Evolutionary conservation across 352 stramenopile species (phyloP).

Genomic region (Thraustochytrium striatum): DNA sequence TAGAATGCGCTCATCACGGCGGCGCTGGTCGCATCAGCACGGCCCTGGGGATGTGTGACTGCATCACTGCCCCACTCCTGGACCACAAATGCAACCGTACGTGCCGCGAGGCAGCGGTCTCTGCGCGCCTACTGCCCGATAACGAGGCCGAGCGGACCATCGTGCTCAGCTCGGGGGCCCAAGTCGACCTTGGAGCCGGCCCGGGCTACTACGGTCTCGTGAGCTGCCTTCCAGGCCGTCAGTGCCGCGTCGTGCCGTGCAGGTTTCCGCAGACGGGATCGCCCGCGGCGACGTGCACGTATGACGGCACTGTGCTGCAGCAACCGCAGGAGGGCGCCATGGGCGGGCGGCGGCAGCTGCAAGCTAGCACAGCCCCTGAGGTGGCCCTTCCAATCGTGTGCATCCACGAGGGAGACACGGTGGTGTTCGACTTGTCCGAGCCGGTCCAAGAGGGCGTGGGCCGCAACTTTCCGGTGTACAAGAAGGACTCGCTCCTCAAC

Average conservation of each 20-base stretch:
- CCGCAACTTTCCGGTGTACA: constrained; percentile 78
- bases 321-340: not conserved
- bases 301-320: not conserved
- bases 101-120: not conserved
- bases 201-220: constrained; percentile 56
- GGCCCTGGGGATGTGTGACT: constrained; percentile 78
- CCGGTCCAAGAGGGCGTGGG: no score
- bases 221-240: constrained; percentile 55
- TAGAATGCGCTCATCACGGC: constrained; percentile 64
- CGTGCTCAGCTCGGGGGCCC: not conserved
- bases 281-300: not conserved
- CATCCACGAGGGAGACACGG: constrained; percentile 66
- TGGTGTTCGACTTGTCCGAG: constrained; percentile 68
- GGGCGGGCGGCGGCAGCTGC: no score
- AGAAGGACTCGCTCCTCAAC: constrained; percentile 90
- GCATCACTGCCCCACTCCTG: constrained; percentile 66
- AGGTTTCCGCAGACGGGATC: not conserved
- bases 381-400: constrained; percentile 81
- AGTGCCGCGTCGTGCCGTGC: constrained; percentile 6
- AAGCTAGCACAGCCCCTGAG: not conserved
- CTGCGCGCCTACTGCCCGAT: no score
- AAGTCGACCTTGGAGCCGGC: not conserved
- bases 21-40: constrained; percentile 68
- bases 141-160: not conserved
- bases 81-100: constrained; percentile 64